Base-by-base conservation (phyloP, 805 yeast genomes). In the Schwanniomyces vanrijiae region DNA sequence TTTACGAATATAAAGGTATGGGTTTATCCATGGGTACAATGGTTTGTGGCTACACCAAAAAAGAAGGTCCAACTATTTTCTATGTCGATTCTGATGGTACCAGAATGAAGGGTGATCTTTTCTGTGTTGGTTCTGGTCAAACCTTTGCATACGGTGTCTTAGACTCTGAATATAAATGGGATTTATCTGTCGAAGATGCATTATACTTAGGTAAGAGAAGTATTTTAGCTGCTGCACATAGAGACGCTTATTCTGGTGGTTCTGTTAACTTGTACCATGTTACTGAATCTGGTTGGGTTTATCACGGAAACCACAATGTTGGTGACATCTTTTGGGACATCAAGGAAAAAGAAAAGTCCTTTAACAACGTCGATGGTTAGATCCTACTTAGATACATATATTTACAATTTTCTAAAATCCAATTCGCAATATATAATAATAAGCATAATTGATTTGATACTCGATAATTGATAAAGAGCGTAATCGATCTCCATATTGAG, bases 11-110 rank as follows among this genome's bases (percentile, higher is more conserved):
- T 75, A 94, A 94, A 71, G 99, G 99, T 45, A 88, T 91, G 82
- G 99, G 99, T n/a, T 78, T 94, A 51, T 87, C 96, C 11, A 94
- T 94, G 99, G 99, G 99, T 67, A 94, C 99, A 3, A 94, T 94
- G 99, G 79, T 94, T 56, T 94, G 98, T 77, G 99, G 99, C 20
- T 89, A 86, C 69, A 92, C 98, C 20, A 84, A 88, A 62, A 88
- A 89, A 59, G 97, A 91, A 65, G 96, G 96, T 14, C 98, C 99
- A 42, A 83, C 97, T 21, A 86, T 94, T 45, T 94, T 85, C 71
- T 94, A 94, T 59, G 98, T 94, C 33, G 99, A 94, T 71, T 88
- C 96, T 22, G 99, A 94, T 64, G 99, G 99, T 44, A 87, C 97
- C 4, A 83, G 99, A 70, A 76, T 94, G 61, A 85, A 89, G 65